phyloP scores from a whole-genome alignment of 768 basidiomycete genomes.

The Tylopilus sp. region DNA sequence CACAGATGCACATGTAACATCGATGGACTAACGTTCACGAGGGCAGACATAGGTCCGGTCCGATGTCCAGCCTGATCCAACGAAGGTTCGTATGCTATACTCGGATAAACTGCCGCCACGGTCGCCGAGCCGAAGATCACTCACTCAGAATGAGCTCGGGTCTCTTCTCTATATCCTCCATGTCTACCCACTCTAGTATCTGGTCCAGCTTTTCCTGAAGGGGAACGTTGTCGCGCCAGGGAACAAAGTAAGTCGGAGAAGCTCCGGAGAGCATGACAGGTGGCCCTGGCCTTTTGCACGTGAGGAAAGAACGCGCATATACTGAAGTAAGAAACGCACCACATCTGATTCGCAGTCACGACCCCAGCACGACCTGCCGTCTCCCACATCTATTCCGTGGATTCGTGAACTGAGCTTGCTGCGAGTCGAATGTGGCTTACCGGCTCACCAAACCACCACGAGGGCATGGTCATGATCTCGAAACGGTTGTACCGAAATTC shows the following conservation, averaged over 20 bases:
- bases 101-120: not conserved
- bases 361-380: slow-evolving; percentile 73
- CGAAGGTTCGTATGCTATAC: slow-evolving; percentile 75
- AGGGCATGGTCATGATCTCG: slow-evolving; percentile 58
- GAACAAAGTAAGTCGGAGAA: slow-evolving; percentile 71
- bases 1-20: not conserved
- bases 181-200: slow-evolving; percentile 78
- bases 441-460: slow-evolving; percentile 91
- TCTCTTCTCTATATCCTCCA: slow-evolving; percentile 57
- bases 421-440: slow-evolving; percentile 41
- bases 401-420: not conserved
- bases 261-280: slow-evolving; percentile 62
- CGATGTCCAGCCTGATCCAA: slow-evolving; percentile 82
- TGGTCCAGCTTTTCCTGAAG: slow-evolving; percentile 70
- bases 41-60: slow-evolving; percentile 62
- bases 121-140: slow-evolving; percentile 10
- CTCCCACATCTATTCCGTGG: slow-evolving; percentile 74
- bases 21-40: slow-evolving; percentile 58
- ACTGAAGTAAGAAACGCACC: slow-evolving; percentile 46
- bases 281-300: slow-evolving; percentile 70
- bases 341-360: slow-evolving; percentile 87
- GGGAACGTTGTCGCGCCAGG: slow-evolving; percentile 62
- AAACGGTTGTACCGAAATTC: slow-evolving; percentile 73
- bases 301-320: not conserved
- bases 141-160: slow-evolving; percentile 77